These are phyloP conservation scores for Colletotrichum orchidophilum DNA, from an alignment of 2,329 filamentous ascomycete species.

Conservation along the genomic window DNA sequence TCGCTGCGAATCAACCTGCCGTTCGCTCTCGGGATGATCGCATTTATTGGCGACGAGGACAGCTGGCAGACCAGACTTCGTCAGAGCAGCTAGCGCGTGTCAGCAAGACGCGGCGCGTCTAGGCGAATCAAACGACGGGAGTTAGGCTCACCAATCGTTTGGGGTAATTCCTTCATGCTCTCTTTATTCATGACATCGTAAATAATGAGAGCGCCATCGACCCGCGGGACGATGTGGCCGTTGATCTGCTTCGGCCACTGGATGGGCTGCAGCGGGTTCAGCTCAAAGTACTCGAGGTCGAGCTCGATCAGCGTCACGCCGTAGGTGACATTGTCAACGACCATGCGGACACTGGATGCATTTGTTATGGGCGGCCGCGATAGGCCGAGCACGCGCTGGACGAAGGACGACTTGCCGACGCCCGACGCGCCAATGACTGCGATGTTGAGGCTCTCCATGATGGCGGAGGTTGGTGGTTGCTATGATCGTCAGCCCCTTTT, in stretches of 20 bases:
- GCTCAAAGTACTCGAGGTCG: conserved; percentile 71
- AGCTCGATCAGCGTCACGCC: conserved; percentile 72
- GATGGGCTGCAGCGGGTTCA: conserved; percentile 66
- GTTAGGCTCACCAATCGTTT: conserved; percentile 76
- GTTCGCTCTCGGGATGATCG: conserved; percentile 76
- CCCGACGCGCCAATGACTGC: conserved; percentile 73
- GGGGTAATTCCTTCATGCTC: conserved; percentile 78
- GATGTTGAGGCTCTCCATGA: conserved; percentile 71
- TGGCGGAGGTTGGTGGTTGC: conserved; percentile 38
- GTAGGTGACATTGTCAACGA: conserved; percentile 66
- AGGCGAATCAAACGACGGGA: neutral
- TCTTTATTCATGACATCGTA: conserved; percentile 87
- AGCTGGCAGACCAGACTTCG: conserved; percentile 77
- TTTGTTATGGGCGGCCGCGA: conserved; percentile 61
- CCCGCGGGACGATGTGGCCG: conserved; percentile 75
- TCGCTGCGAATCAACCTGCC: conserved; percentile 75
- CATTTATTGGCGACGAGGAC: conserved; percentile 91
- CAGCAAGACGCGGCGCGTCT: conserved; percentile 33
- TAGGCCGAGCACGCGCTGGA: conserved; percentile 69
- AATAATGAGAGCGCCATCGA: conserved; percentile 86
- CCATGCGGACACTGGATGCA: conserved; percentile 65
- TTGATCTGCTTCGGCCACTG: conserved; percentile 75
- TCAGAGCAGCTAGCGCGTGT: conserved; percentile 70
- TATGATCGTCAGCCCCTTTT: conserved; percentile 35
- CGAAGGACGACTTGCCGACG: conserved; percentile 75